Base-by-base conservation (phyloP, 306 rosid species). In the Cucumis melo region DNA sequence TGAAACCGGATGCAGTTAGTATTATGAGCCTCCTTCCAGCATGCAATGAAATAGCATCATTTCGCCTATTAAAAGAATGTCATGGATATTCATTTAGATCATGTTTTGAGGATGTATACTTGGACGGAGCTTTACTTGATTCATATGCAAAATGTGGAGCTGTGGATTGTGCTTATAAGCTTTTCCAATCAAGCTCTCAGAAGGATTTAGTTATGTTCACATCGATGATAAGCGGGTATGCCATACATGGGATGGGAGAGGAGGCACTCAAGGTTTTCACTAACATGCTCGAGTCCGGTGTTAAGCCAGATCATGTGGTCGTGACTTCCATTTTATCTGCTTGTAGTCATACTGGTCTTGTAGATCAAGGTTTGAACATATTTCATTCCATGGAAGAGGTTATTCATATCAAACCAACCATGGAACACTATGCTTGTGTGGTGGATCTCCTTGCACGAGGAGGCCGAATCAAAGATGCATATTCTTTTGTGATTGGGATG, bases 191-290 rank as follows among this genome's bases (percentile, higher is more conserved):
- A 32, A 88, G 91, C 80, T 78, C 77, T 27, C 62, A 80, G 36
- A 93, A 86, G 82, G 98, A 93, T 86, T 79, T 93, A 80, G 97
- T 93, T 82, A 86, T 88, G 93, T 89, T 85, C 80, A 90, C 96
- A 60, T 88, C 97, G 58, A 88, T 91, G 97, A 85, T 91, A 60
- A 82, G 97, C 71, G 96, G 97, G 73, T 85, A 83, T 79, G 93
- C 97, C 15, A 89, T 86, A 92, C 96, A 91, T 78, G 97, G 96
- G 29, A 85, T 84, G 96, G 89, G 91, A 80, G 86, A 88, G 67
- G 89, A 91, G 74, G 96, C 97, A 75, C 88, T 88, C 21, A 3
- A 36, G 66, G 80, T 87, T 72, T 93, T 93, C 87, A 83, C 79
- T 66, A 58, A 72, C 76, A 90, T 88, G 97, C 87, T 93, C 21